Base-by-base conservation (phyloP, 768 basidiomycete species). In the Serendipita sp. region DNA sequence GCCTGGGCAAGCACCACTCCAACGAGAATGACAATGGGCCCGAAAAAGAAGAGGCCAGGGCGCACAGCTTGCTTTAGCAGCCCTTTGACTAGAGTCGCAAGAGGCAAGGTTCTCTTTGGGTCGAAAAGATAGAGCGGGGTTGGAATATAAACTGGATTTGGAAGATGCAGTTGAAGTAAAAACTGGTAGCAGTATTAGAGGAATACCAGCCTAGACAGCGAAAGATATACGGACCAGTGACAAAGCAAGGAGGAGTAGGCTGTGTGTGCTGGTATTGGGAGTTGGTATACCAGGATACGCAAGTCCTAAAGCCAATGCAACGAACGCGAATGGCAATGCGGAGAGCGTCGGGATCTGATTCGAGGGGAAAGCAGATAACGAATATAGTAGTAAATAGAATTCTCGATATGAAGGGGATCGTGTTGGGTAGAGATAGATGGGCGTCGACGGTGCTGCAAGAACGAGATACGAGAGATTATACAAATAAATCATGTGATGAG, bases 61-160 rank as follows among this genome's bases (percentile, higher is more conserved):
- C 56, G 30, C 10, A 60, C 56, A 8, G 56, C 56, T 28, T 37
- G 56, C 28, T 60, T 60, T 30, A 60, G 35, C 4, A 60, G 34
- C 35, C 56, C 56, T 38, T 60, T 60, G 28, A 60, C 56, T 32
- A 60, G 56, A 5, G 56, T 60, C 28, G 56, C 28, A 4, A 60
- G 18, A 1, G 56, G 56, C 8, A 60, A n/a, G 8, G 35, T n/a
- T 10, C 56, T 10, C 34, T 60, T 60, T 8, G 56, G 56, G 11
- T 60, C 56, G n/a, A 60, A 60, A n/a, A 60, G 56, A 32, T 60
- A 60, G 30, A 60, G 37, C 16, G 56, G 56, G n/a, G 56, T 60
- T 37, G 56, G 56, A 30, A 60, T 60, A 18, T 34, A 60, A 10
- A 30, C 18, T 34, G 56, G 56, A 30, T 60, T 60, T 10, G 56